Evolutionary conservation across 2,329 filamentous ascomycete species (phyloP).

Genomic region (Colletotrichum tropicicola): DNA sequence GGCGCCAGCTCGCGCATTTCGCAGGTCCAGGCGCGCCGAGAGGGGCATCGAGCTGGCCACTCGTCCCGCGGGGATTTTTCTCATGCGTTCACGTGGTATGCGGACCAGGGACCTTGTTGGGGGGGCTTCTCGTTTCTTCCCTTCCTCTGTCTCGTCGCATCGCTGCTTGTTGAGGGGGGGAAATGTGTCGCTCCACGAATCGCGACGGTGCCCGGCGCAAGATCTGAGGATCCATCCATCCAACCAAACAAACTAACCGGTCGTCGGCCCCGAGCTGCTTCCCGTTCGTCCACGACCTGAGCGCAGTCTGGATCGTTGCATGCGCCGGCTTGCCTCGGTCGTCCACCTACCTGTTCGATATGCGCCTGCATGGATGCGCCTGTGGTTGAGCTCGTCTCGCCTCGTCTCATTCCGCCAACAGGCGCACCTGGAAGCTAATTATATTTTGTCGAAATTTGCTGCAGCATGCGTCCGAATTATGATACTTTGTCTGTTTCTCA

Average conservation of each 20-base stretch:
- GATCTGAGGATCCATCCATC: no score
- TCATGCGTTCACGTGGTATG: slow-evolving; percentile 22
- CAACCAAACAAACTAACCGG: no score
- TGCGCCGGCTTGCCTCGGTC: slow-evolving; percentile 3
- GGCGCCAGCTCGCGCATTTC: slow-evolving; percentile 3
- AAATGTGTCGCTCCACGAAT: slow-evolving; percentile 25
- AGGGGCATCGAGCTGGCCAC: slow-evolving; percentile 14
- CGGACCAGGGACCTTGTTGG: not conserved
- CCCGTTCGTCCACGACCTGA: no score
- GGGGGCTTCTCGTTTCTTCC: no score
- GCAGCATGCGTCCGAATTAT: slow-evolving; percentile 12
- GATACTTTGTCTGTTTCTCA: slow-evolving; percentile 16
- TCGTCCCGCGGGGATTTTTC: slow-evolving; percentile 7
- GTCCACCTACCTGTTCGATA: slow-evolving; percentile 5
- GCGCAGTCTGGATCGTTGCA: not conserved
- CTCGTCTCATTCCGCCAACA: slow-evolving; percentile 5
- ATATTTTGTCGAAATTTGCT: not conserved
- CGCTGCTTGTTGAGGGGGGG: not conserved
- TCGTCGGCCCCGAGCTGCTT: no score
- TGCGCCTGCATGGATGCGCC: slow-evolving; percentile 2
- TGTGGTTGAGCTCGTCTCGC: no score
- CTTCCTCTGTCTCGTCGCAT: slow-evolving; percentile 4
- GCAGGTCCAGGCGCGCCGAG: slow-evolving; percentile 23
- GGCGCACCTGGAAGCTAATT: not conserved
- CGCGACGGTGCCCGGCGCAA: slow-evolving; percentile 11